Evolutionary conservation across 768 basidiomycete species (phyloP), one percentile per base, ranked within the genome.

Genomic region (Auricularia sp.): DNA sequence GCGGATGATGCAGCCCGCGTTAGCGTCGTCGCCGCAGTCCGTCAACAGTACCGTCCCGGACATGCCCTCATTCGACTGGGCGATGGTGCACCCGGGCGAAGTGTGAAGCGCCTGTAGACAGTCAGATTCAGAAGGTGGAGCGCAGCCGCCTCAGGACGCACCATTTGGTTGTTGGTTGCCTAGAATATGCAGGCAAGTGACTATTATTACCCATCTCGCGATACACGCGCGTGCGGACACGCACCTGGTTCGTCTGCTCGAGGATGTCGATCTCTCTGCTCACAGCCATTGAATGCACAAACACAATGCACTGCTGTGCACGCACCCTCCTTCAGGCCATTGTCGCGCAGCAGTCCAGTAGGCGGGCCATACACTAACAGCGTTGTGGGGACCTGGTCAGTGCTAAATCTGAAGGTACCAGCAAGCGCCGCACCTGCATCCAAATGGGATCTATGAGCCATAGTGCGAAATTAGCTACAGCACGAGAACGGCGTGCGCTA

Each of bases 1-100:
- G 18, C 77, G 75, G 29, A 86, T 80, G 36, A 84, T 78, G 70
- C 91, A 93, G 2, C 91, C 91, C 45, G 83, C 73, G 67, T 89
- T 87, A 33, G 65, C 73, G 67, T 84, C 85, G 4, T 81, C 81
- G 4, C 74, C 70, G 70, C 80, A 82, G 21, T 82, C 67, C 1
- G 67, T 67, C 18, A 63, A 35, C 56, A 69, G 70, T 14, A 70
- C 68, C 18, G 67, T 70, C 6, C 72, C 72, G n/a, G 69, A 64
- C 51, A 63, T 62, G n/a, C 56, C 56, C 29, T 68, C 14, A 29
- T 64, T 63, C 16, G 67, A 58, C 14, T 62, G 47, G 18, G 66
- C 63, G 24, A 70, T 65, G 11, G 62, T 65, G 66, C 69, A 71
- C 33, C 66, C 66, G 21, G 33, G 11, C 34, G 14, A 13, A 3